Percentiles rank a stretch among this genome's conserved stretches.
These are phyloP conservation scores for Debaryomyces tyrocola DNA, from an alignment of 805 yeast species.

Conservation along the genomic window DNA sequence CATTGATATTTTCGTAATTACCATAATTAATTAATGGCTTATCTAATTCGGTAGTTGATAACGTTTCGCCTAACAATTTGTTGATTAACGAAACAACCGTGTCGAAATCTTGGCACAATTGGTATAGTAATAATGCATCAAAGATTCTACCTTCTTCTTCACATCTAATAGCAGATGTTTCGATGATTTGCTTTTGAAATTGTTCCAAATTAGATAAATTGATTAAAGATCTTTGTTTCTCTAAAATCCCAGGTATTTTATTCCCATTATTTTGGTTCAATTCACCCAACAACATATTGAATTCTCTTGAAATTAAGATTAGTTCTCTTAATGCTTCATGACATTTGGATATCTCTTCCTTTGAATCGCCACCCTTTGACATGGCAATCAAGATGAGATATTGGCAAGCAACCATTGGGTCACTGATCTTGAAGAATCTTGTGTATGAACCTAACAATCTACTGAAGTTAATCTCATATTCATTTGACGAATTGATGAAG, in stretches of 20 bases:
- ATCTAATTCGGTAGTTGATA: constrained; percentile 69
- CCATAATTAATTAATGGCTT: constrained; percentile 49
- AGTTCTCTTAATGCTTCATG: constrained; percentile 83
- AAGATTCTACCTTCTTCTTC: constrained; percentile 87
- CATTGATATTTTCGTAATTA: constrained; percentile 35
- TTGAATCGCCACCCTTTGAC: constrained; percentile 31
- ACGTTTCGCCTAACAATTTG: constrained; percentile 72
- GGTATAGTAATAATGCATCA: constrained; percentile 84
- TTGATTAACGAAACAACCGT: constrained; percentile 76
- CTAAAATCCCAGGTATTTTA: constrained; percentile 80
- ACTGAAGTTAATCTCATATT: constrained; percentile 49
- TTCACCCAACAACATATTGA: constrained; percentile 79
- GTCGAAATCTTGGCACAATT: constrained; percentile 83
- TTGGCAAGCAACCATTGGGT: constrained; percentile 91
- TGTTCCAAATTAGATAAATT: constrained; percentile 56
- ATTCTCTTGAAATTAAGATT: constrained; percentile 83
- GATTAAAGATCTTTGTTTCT: constrained; percentile 68
- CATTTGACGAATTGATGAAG: constrained; percentile 28
- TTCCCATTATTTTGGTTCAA: constrained; percentile 67
- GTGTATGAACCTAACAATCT: constrained; percentile 78
- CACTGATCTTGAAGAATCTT: constrained; percentile 76
- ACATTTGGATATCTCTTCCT: constrained; percentile 54
- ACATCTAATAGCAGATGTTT: constrained; percentile 80
- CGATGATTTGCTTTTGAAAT: constrained; percentile 71
- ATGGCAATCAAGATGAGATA: constrained; percentile 73